Conservation (phyloP, 2,329 filamentous ascomycete species). For the Phoma sp. region DNA sequence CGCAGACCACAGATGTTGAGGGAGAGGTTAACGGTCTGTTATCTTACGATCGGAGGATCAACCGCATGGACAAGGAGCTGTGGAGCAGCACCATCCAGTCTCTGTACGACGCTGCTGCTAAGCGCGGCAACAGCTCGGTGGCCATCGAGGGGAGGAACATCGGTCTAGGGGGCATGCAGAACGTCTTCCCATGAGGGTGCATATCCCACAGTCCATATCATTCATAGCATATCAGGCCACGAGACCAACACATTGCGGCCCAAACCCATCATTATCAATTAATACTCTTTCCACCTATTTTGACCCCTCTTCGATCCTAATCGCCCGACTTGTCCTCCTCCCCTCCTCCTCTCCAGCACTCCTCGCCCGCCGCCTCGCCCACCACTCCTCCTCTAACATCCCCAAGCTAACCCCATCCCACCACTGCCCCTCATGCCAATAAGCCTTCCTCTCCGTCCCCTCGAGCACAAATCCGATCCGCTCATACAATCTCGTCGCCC, state of each 20-base stretch:
- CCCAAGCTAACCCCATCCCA: conserved; percentile 38
- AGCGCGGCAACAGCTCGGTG: conserved; percentile 12
- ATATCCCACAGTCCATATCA: no score
- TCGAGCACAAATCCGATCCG: conserved; percentile 55
- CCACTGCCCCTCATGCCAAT: conserved; percentile 54
- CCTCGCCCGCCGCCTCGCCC: conserved; percentile 10
- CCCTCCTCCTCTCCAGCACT: not conserved
- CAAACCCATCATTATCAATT: no score
- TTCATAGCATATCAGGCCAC: no score
- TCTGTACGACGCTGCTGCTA: conserved; percentile 60
- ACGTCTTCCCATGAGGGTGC: not conserved
- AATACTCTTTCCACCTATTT: no score
- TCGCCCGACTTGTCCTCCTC: conserved; percentile 3
- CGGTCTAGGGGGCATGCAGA: conserved; percentile 5
- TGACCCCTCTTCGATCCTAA: conserved; percentile 1
- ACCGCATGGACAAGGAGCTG: conserved; percentile 62
- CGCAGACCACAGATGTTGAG: conserved; percentile 76
- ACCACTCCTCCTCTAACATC: conserved; percentile 40
- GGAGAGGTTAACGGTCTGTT: conserved; percentile 75
- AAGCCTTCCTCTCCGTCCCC: conserved; percentile 50
- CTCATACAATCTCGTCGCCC: conserved; percentile 53
- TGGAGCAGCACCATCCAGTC: conserved; percentile 67
- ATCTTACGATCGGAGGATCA: conserved; percentile 69
- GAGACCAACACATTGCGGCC: no score
- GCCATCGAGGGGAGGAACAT: not conserved